Base-by-base conservation (phyloP, 2,329 filamentous ascomycete species). In the Colletotrichum camelliae region DNA sequence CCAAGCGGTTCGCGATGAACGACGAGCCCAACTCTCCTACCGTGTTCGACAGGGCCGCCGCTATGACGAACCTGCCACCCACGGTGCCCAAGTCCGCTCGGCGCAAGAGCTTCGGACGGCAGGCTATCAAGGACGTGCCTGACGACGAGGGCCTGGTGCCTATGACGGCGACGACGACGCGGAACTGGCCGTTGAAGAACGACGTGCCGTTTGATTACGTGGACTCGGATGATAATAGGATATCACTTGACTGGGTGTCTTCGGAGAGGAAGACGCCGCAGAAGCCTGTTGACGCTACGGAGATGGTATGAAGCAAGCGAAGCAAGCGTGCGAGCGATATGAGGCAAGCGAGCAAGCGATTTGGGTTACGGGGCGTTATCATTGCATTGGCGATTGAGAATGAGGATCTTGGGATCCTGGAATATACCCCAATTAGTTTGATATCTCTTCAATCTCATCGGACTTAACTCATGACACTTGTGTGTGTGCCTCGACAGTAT, bases 31-130 rank as follows among this genome's bases (percentile, higher is more conserved):
- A 35, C 13, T 76, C 74, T 0, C 74, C 74, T 5, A 76, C 74
- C 0, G 74, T 76, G 0, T 76, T 74, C 15, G 70, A 76, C 9
- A 60, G 74, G 8, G 74, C 64, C 15, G 74, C 70, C n/a, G 74
- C 70, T 4, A n/a, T 76, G 29, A 57, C 72, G 2, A 76, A 35
- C 4, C 3, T 74, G 6, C 74, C 72, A 7, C 37, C 29, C 10
- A 24, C 43, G 3, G 33, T 33, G 15, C 74, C 70, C 21, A 76
- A 52, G 65, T 58, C 70, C 12, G 3, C 58, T 4, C 29, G 65
- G 13, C 43, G 58, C 6, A 76, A 74, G 70, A 76, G 58, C 29
- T 16, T 74, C 4, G 74, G 70, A 16, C 43, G 74, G 5, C 57
- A 65, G 58, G 15, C 64, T 7, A 21, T 74, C 16, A 15, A 37